Conservation (phyloP, 2,329 filamentous ascomycete genomes). For the Metarhizium guizhouense region DNA sequence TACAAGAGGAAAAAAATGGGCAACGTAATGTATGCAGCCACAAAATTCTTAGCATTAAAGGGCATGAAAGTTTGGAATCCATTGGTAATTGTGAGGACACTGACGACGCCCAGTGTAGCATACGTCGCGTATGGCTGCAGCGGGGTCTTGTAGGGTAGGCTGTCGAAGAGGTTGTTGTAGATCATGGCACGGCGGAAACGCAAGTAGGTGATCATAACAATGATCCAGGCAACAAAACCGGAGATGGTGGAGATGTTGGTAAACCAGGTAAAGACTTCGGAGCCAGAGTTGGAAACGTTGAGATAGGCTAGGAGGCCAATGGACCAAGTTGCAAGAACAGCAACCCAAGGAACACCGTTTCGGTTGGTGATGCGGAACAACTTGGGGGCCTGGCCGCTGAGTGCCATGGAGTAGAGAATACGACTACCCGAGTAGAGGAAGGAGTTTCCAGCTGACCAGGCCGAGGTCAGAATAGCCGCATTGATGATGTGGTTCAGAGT, state of each 20-base stretch:
- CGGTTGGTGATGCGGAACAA: conserved; percentile 52
- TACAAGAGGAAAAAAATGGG: conserved; percentile 54
- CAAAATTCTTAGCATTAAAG: conserved; percentile 55
- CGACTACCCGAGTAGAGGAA: conserved; percentile 60
- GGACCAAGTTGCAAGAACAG: conserved; percentile 43
- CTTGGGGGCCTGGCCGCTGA: conserved; percentile 56
- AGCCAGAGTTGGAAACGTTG: conserved; percentile 53
- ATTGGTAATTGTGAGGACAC: conserved; percentile 60
- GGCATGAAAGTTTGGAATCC: conserved; percentile 69
- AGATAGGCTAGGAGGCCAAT: conserved; percentile 62
- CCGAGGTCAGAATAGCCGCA: conserved; percentile 57
- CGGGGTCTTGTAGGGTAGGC: conserved; percentile 42
- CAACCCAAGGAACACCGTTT: conserved; percentile 50
- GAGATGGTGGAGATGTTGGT: conserved; percentile 59
- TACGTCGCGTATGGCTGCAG: conserved; percentile 57
- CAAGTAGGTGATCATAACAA: conserved; percentile 49
- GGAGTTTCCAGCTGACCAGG: conserved; percentile 52
- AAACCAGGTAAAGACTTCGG: conserved; percentile 62
- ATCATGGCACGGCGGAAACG: conserved; percentile 50
- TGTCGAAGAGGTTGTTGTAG: conserved; percentile 39
- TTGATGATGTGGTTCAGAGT: conserved; percentile 60
- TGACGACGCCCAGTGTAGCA: conserved; percentile 46
- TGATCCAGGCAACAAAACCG: conserved; percentile 52
- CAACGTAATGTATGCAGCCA: conserved; percentile 55
- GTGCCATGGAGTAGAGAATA: conserved; percentile 59